A percentile compares a stretch with the other conserved stretches of the same genome.
Conservation (phyloP, 169 alveolate species). For the Plasmodium yoelii region DNA sequence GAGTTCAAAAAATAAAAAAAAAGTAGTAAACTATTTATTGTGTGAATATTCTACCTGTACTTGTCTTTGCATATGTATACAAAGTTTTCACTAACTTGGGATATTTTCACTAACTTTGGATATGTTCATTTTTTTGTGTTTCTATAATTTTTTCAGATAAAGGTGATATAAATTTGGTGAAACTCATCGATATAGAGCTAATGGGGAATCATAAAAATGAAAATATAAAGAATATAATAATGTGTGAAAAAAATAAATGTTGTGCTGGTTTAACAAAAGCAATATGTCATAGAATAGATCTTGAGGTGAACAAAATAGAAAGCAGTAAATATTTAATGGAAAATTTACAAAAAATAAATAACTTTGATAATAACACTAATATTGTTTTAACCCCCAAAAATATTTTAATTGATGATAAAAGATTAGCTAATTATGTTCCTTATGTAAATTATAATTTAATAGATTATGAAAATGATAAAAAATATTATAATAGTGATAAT, state of each 20-base stretch:
- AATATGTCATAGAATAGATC: slow-evolving; percentile 47
- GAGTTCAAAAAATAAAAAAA: not conserved
- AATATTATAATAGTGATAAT: slow-evolving; percentile 57
- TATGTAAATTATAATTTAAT: slow-evolving; percentile 62
- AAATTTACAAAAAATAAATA: slow-evolving; percentile 45
- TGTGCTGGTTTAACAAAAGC: slow-evolving; percentile 35
- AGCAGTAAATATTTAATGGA: slow-evolving; percentile 30
- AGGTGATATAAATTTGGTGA: not conserved
- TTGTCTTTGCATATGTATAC: not conserved
- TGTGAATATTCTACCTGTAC: not conserved
- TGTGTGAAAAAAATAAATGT: slow-evolving; percentile 20
- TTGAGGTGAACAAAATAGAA: slow-evolving; percentile 36
- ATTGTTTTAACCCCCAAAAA: slow-evolving; percentile 53
- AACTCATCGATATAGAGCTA: not conserved
- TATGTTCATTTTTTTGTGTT: not conserved
- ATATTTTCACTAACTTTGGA: too few species aligned
- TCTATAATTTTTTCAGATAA: not conserved
- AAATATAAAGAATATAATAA: slow-evolving; percentile 22
- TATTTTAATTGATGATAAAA: slow-evolving; percentile 67
- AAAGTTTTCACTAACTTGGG: not conserved
- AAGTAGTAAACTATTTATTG: not conserved
- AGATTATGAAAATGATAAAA: slow-evolving; percentile 63
- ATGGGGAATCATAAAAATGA: not conserved
- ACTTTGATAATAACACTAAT: slow-evolving; percentile 56
- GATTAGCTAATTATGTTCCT: slow-evolving; percentile 40